Evolutionary conservation across 163 green algal genomes (phyloP).

Genomic region (Chloromonas sp.): DNA sequence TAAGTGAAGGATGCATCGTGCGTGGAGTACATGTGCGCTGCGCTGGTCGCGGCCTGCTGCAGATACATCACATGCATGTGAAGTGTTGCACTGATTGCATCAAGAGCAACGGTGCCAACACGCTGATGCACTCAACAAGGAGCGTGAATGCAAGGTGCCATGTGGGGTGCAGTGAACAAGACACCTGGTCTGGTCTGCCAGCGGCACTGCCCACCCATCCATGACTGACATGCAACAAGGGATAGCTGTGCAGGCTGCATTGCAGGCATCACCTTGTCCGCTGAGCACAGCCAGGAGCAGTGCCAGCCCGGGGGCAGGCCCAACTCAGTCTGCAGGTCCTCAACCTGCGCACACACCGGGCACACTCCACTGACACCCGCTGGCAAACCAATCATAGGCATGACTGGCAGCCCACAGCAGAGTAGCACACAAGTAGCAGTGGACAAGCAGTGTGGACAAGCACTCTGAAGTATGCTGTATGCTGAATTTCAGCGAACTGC

Average conservation of each 20-base stretch:
- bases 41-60: slow-evolving; percentile 41
- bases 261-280: slow-evolving; percentile 22
- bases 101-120: neutral
- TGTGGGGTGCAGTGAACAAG: too few species aligned
- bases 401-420: neutral
- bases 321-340: slow-evolving; percentile 28
- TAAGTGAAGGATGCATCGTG: too few species aligned
- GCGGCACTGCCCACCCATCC: too few species aligned
- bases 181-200: too few species aligned
- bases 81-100: neutral
- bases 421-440: neutral
- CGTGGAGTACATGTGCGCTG: neutral
- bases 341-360: slow-evolving; percentile 35
- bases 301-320: slow-evolving; percentile 39
- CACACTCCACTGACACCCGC: neutral
- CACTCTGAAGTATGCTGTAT: neutral
- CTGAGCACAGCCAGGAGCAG: slow-evolving; percentile 57
- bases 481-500: slow-evolving; percentile 64
- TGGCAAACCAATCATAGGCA: neutral
- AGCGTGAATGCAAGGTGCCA: too few species aligned
- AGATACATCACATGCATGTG: neutral
- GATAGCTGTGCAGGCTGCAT: too few species aligned
- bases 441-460: neutral
- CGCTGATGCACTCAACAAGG: slow-evolving; percentile 55
- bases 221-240: too few species aligned